These are phyloP conservation scores for Peniophora sp. DNA, from an alignment of 1,284 basidiomycete genomes.

Conservation along the genomic window DNA sequence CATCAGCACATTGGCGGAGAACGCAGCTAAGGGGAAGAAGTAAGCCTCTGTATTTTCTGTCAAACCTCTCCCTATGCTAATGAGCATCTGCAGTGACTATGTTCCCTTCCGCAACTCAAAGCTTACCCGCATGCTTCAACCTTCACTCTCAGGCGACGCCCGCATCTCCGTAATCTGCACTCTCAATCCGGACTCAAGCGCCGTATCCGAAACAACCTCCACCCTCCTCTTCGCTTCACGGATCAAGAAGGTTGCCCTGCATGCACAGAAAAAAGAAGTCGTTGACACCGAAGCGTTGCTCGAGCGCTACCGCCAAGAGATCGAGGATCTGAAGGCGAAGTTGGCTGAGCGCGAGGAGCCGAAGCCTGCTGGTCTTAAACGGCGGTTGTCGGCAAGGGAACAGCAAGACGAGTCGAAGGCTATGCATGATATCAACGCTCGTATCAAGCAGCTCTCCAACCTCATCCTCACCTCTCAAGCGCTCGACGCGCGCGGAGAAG, in stretches of 20 bases:
- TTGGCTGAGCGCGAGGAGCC: constrained; percentile 55
- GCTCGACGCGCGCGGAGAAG: constrained; percentile 54
- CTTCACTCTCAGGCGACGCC: constrained; percentile 90
- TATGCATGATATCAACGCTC: constrained; percentile 71
- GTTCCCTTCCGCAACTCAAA: constrained; percentile 96
- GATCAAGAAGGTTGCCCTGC: constrained; percentile 78
- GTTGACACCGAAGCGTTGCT: constrained; percentile 90
- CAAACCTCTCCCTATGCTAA: constrained; percentile 1
- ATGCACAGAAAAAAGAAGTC: constrained; percentile 89
- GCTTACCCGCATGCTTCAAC: constrained; percentile 89
- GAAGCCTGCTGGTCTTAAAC: constrained; percentile 37
- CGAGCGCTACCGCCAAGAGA: constrained; percentile 85
- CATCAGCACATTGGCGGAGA: constrained; percentile 83
- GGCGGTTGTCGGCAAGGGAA: constrained; percentile 65
- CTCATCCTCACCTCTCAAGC: constrained; percentile 81
- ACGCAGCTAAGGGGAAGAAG: constrained; percentile 72
- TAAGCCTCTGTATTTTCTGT: constrained; percentile 20
- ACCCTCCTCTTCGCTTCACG: constrained; percentile 86
- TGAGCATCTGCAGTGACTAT: constrained; percentile 53
- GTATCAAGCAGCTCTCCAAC: constrained; percentile 81
- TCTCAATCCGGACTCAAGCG: constrained; percentile 72
- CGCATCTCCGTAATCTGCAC: constrained; percentile 96
- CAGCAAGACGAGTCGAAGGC: constrained; percentile 74
- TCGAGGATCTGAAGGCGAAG: constrained; percentile 72
- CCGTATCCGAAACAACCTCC: constrained; percentile 76